A percentile compares a stretch with the other conserved stretches of the same genome.
Conservation (phyloP, 495 filamentous ascomycete genomes). For the Sphaerosporella brunnea region DNA sequence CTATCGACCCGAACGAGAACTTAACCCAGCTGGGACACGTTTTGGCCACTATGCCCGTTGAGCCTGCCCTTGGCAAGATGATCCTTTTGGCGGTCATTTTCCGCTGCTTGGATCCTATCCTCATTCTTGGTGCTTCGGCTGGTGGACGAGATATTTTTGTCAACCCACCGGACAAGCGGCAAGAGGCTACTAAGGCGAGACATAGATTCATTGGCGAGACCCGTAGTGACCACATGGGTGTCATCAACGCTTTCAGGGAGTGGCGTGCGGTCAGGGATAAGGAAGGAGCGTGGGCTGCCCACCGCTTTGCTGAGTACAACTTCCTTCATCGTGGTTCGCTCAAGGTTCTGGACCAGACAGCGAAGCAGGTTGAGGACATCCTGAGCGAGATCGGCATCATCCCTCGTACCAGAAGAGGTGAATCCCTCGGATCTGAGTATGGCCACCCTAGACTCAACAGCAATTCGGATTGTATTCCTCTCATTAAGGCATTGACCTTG, state of each 20-base stretch:
- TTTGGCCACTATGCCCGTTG: conserved; percentile 32
- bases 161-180: conserved; percentile 24
- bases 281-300: conserved; percentile 22
- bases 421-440: conserved; percentile 26
- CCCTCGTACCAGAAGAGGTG: conserved; percentile 15
- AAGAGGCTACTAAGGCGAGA: conserved; percentile 25
- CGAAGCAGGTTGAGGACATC: conserved; percentile 31
- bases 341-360: conserved; percentile 30
- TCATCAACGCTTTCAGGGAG: conserved; percentile 35
- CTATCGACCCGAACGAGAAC: conserved; percentile 34
- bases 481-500: conserved; percentile 36
- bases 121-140: conserved; percentile 35
- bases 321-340: conserved; percentile 31
- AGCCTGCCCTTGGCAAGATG: conserved; percentile 40
- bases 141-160: conserved; percentile 32
- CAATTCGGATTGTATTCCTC: conserved; percentile 31
- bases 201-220: conserved; percentile 29
- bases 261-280: conserved; percentile 27
- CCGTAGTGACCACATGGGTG: conserved; percentile 37
- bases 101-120: conserved; percentile 42
- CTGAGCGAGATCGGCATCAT: conserved; percentile 32
- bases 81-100: conserved; percentile 42
- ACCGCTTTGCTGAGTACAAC: conserved; percentile 26
- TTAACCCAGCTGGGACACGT: conserved; percentile 37
- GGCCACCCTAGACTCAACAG: conserved; percentile 33